Evolutionary conservation across 371 early-diverging fungal genomes (phyloP), one percentile per base, ranked within the genome.

Genomic region (Mucor velutinosus): DNA sequence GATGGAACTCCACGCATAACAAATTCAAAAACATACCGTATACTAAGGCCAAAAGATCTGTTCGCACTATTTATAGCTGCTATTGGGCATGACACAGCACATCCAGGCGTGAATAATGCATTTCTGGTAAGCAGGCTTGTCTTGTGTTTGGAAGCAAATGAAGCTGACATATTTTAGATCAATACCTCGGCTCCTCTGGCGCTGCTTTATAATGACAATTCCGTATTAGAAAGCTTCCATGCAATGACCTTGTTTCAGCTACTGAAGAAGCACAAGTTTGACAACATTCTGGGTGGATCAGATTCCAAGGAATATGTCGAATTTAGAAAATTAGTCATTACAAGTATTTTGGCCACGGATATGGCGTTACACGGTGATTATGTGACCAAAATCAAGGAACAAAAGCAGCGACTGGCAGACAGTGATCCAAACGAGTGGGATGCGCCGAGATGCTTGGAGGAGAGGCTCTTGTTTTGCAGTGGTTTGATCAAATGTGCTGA

Each of bases 181-280:
- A 75, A 69, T 63, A 35, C 75, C 27, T 60, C 82, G 37, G 90
- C 94, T 41, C 94, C 91, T 39, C 79, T 93, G 43, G 97, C 98
- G 25, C 76, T 92, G 57, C 77, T 96, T 5, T 97, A 96, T 84
- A 95, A 96, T 71, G 96, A 96, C 80, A 85, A 89, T 58, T 92
- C 95, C 0, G 93, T 96, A 6, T 86, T 98, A 19, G 98, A 98
- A 78, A 95, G 93, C 78, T 93, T 94, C 75, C 98, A 98, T 78
- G 88, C 92, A 4, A 89, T 93, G 74, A 83, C 94, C 4, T 86
- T 95, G 39, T 95, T 94, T 74, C 87, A 90, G 66, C 76, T 97
- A 10, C 84, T 98, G 83, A 83, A 87, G 57, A 84, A 85, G 43
- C 83, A 86, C 69, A 84, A 86, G n/a, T 82, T 88, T 55, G 83